Evolutionary conservation across 2,329 filamentous ascomycete genomes (phyloP).

Genomic region (Neoascochyta sp.): DNA sequence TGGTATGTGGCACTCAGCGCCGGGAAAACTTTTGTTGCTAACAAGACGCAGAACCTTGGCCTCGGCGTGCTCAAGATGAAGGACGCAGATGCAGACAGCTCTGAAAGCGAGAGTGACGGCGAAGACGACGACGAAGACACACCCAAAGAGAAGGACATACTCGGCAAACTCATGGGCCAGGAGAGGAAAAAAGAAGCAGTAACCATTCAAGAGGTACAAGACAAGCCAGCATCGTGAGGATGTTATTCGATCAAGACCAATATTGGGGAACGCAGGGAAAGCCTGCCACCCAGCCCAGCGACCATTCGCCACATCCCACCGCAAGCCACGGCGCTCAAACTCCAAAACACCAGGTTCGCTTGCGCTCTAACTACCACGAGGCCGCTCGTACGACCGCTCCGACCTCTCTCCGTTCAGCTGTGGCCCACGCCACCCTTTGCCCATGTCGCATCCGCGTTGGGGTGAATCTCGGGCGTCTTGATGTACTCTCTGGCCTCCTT

Average conservation of each 20-base stretch:
- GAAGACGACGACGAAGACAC: slow-evolving; percentile 11
- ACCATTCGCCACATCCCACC: too few relatives aligned
- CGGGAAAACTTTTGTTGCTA: slow-evolving; percentile 6
- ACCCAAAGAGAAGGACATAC: slow-evolving; percentile 26
- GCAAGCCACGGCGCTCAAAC: too few relatives aligned
- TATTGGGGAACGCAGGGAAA: too few relatives aligned
- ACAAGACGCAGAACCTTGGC: slow-evolving; percentile 37
- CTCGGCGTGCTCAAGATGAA: slow-evolving; percentile 46
- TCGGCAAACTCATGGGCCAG: slow-evolving; percentile 39
- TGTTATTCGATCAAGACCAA: not conserved
- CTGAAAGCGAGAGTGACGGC: slow-evolving; percentile 21
- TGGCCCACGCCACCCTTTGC: slow-evolving; percentile 24
- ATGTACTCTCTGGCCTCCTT: slow-evolving; percentile 53
- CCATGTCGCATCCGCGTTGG: slow-evolving; percentile 50
- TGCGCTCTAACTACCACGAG: too few relatives aligned
- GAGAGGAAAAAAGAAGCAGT: slow-evolving; percentile 16
- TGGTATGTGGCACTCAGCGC: slow-evolving; percentile 24
- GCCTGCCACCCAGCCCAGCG: too few relatives aligned
- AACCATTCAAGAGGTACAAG: slow-evolving; percentile 31
- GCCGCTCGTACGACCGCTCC: too few relatives aligned
- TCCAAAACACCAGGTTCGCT: too few relatives aligned
- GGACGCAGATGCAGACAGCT: slow-evolving; percentile 20
- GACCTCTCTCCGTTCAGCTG: not conserved
- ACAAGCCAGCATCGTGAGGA: slow-evolving; percentile 14
- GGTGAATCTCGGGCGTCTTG: slow-evolving; percentile 46